These are phyloP conservation scores for Avicennia marina DNA, from an alignment of 257 asterid genomes.

Conservation along the genomic window DNA sequence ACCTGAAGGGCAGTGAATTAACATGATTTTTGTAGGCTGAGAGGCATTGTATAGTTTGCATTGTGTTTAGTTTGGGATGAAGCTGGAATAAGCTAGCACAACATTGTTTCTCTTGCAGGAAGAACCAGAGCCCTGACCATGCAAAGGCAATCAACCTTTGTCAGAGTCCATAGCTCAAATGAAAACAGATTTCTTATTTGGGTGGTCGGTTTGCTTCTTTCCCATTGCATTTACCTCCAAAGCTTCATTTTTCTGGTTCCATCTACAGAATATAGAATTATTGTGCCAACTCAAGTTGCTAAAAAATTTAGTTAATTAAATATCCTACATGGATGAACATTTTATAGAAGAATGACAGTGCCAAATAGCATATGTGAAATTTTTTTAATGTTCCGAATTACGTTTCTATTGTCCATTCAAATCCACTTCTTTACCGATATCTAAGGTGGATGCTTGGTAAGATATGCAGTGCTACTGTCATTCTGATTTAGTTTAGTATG, in stretches of 20 bases:
- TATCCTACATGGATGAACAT: not conserved
- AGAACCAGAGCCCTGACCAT: conserved; percentile 67
- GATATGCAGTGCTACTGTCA: not conserved
- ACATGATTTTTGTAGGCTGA: not conserved
- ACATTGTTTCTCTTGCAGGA: conserved; percentile 28
- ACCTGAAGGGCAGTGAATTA: not conserved
- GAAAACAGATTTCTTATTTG: conserved; percentile 61
- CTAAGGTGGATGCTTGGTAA: not conserved
- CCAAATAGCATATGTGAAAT: not conserved
- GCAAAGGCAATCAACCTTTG: conserved; percentile 83
- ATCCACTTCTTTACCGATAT: conserved; percentile 7
- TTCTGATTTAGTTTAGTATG: conserved; percentile 11
- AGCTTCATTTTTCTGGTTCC: not conserved
- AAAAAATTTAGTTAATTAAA: not conserved
- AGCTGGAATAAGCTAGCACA: not conserved
- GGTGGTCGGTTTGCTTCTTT: conserved; percentile 54
- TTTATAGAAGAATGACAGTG: not conserved
- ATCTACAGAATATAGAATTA: not conserved
- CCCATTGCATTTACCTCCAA: not conserved
- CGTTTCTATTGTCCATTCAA: not conserved
- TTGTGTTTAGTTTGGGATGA: not conserved
- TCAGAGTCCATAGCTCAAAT: conserved; percentile 74
- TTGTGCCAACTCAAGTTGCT: not conserved
- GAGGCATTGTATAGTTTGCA: not conserved
- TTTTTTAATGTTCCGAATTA: not conserved